These are phyloP conservation scores for Gossypium mustelinum DNA, from an alignment of 345 rosid species.

Conservation along the genomic window DNA sequence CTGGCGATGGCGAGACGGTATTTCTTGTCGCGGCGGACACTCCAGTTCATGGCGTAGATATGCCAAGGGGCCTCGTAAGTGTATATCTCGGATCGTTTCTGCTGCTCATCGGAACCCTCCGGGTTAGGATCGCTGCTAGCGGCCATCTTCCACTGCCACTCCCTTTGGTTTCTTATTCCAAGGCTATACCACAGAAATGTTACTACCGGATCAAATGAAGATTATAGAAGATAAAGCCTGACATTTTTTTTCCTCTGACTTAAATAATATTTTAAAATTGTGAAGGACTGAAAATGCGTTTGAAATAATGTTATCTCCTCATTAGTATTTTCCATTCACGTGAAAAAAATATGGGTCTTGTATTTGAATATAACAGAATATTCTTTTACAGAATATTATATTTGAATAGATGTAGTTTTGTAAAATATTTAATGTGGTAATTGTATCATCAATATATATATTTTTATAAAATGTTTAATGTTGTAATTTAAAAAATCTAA, in stretches of 20 bases:
- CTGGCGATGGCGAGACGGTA: slow-evolving; percentile 93
- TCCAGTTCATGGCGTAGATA: slow-evolving; percentile 99
- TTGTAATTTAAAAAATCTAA: too few species aligned
- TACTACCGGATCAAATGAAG: background rate
- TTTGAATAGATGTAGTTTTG: too few species aligned
- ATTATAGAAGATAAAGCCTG: background rate
- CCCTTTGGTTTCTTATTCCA: background rate
- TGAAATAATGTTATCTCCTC: too few species aligned
- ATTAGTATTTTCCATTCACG: too few species aligned
- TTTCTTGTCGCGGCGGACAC: slow-evolving; percentile 96
- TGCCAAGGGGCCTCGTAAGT: slow-evolving; percentile 97
- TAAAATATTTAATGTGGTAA: too few species aligned
- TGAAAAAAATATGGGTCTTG: too few species aligned
- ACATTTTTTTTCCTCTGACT: background rate
- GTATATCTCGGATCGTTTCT: slow-evolving; percentile 92
- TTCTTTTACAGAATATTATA: too few species aligned
- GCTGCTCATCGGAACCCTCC: slow-evolving; percentile 89
- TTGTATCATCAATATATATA: too few species aligned
- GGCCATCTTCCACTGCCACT: slow-evolving; percentile 37
- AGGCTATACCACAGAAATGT: background rate
- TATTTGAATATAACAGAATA: too few species aligned
- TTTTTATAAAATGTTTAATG: too few species aligned
- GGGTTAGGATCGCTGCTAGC: slow-evolving; percentile 70
- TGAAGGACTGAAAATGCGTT: too few species aligned
- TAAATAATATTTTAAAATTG: too few species aligned